These are phyloP conservation scores for Wallacemonas sp. DNA, from an alignment of 208 protist species.

Conservation along the genomic window DNA sequence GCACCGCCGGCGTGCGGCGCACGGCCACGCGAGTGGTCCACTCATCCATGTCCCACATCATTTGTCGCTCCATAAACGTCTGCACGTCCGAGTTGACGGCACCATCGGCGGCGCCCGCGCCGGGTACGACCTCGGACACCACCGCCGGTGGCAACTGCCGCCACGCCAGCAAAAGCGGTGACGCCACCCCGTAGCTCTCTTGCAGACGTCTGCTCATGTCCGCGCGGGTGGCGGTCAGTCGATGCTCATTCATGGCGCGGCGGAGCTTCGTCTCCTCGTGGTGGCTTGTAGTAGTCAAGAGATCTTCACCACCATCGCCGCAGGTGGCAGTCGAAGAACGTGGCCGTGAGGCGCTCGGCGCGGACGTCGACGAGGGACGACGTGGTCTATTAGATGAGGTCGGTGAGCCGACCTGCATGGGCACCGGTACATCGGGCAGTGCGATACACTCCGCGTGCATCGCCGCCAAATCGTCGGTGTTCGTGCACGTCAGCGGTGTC, in stretches of 20 bases:
- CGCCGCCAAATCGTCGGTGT: not conserved
- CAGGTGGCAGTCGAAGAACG: not conserved
- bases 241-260: not conserved
- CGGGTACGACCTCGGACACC: slow-evolving; percentile 31
- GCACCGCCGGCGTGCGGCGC: not conserved
- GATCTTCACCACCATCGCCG: not conserved
- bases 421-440: not conserved
- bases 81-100: slow-evolving; percentile 46
- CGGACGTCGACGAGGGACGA: no score
- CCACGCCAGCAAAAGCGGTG: not conserved
- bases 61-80: slow-evolving; percentile 65
- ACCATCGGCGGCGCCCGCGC: not conserved
- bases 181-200: not conserved
- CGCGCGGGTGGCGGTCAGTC: not conserved
- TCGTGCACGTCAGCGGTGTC: not conserved
- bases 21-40: not conserved
- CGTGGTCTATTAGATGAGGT: no score
- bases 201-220: not conserved
- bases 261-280: not conserved
- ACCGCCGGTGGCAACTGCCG: slow-evolving; percentile 7
- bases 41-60: slow-evolving; percentile 31
- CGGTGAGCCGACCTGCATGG: no score
- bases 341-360: no score
- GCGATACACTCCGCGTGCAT: not conserved
- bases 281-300: not conserved